Base-by-base conservation (phyloP, 148 eudicot genomes). In the Rheum nobile region DNA sequence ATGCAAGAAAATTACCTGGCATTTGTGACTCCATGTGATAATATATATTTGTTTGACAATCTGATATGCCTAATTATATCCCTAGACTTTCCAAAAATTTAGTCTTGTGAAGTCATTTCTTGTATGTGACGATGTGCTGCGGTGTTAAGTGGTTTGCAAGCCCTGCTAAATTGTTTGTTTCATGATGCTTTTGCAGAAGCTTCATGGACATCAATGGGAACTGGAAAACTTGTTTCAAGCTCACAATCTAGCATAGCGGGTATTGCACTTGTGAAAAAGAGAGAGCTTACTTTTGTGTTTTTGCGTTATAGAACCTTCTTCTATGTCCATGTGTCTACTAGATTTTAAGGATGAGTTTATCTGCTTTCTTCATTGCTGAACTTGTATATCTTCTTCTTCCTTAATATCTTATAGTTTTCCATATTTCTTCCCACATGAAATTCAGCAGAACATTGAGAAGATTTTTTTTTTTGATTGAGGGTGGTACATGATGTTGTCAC, bases 161-260 rank as follows among this genome's bases (percentile, higher is more conserved):
- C 50, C 3, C n/a, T 46, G 11, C 28, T n/a, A 52, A 21, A 11
- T 44, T 44, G 14, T 44, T 61, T 7, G 13, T 31, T 61, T 29
- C 29, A 3, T 28, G 37, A 31, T 61, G 19, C 8, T 65, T 65
- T 65, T 65, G 70, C 39, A 14, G 41, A 65, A 32, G 39, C 39
- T 16, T 14, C 41, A 65, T 32, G 70, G 70, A 65, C 67, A 59
- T 59, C 39, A 31, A 28, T 31, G 29, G 13, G 35, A 61, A 28
- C 22, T 65, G 70, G 70, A 32, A 31, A 19, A 8, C 44, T 31
- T 65, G 16, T 75, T 37, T 72, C 85, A 80, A 72, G 50, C 50
- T 29, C 29, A 48, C 73, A 42, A 17, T 24, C 63, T n/a, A 72
- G 21, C 50, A 77, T 57, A 74, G 4, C 74, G 67, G 72, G 85